Conservation (phyloP, 2,329 filamentous ascomycete genomes). For the Colletotrichum graminicola region DNA sequence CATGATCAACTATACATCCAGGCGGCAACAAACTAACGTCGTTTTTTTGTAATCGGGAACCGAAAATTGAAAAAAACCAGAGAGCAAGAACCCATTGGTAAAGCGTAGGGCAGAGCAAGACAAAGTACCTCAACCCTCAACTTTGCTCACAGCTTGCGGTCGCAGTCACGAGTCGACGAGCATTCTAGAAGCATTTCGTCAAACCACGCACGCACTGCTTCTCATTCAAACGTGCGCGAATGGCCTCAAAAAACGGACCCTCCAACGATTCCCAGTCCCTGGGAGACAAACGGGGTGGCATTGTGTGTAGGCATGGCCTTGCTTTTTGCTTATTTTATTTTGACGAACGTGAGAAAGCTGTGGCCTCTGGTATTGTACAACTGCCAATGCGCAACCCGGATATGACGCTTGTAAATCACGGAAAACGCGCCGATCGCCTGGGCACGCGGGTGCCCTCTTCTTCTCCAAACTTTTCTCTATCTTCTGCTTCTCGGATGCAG, state of each 20-base stretch:
- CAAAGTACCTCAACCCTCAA: background rate
- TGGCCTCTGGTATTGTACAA: constrained; percentile 31
- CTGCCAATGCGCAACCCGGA: constrained; percentile 17
- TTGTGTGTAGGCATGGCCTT: constrained; percentile 15
- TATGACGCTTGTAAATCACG: constrained; percentile 9
- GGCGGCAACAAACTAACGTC: background rate
- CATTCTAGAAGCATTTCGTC: background rate
- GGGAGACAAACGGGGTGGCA: background rate
- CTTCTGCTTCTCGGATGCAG: constrained; percentile 19
- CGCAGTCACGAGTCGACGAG: too few species aligned
- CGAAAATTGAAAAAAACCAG: background rate
- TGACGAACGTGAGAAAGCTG: constrained; percentile 20
- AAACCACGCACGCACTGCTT: background rate
- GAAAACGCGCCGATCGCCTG: constrained; percentile 13
- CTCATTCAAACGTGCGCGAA: background rate
- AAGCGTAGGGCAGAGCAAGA: background rate
- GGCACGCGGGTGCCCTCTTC: constrained; percentile 30
- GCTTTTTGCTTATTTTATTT: constrained; percentile 26
- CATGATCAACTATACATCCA: background rate
- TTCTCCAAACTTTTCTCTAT: constrained; percentile 40
- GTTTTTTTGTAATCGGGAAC: background rate
- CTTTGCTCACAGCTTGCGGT: background rate
- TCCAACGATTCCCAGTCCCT: too few species aligned
- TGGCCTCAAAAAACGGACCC: background rate
- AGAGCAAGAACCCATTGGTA: background rate